Evolutionary conservation across 2,329 filamentous ascomycete genomes (phyloP), one percentile per base, ranked within the genome.

Genomic region (Sarocladium kiliense): DNA sequence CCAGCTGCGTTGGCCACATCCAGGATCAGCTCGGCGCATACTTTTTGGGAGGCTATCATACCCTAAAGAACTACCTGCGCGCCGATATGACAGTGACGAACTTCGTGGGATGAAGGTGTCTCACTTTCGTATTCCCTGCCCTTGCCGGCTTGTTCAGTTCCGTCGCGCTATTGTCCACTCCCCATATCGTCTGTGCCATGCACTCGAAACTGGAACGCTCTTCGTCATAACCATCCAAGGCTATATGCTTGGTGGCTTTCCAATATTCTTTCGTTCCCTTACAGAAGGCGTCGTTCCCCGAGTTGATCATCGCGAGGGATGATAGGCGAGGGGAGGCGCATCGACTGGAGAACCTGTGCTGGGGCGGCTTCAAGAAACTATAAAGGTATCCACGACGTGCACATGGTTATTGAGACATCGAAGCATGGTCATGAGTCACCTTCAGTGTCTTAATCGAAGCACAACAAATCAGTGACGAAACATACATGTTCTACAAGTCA

Each of bases 91-190:
- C 47, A 21, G 26, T 51, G 47, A 51, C 26, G 3, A 23, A 19
- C 23, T 18, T 21, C n/a, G 47, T 51, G 47, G 47, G 47, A 36
- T 51, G n/a, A 6, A 5, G 36, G 9, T 51, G 47, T 51, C 47
- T 34, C 47, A 51, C 27, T 36, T 23, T 36, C 14, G 27, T 51
- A 21, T 34, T 18, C 18, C 27, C 26, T 27, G 25, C 10, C 16
- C 25, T 49, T 19, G 16, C 25, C 30, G 47, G 47, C 30, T 34
- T 32, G 19, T 18, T 18, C 27, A 36, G 5, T 36, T 36, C 44
- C 44, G 44, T 23, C 19, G n/a, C 44, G n/a, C 23, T 12, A 49
- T 51, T 21, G 26, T n/a, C 21, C n/a, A 18, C 37, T 41, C n/a
- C n/a, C n/a, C n/a, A n/a, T n/a, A n/a, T n/a, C n/a, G n/a, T n/a